Conservation (phyloP, 2,329 filamentous ascomycete species). For the Colletotrichum magnum region DNA sequence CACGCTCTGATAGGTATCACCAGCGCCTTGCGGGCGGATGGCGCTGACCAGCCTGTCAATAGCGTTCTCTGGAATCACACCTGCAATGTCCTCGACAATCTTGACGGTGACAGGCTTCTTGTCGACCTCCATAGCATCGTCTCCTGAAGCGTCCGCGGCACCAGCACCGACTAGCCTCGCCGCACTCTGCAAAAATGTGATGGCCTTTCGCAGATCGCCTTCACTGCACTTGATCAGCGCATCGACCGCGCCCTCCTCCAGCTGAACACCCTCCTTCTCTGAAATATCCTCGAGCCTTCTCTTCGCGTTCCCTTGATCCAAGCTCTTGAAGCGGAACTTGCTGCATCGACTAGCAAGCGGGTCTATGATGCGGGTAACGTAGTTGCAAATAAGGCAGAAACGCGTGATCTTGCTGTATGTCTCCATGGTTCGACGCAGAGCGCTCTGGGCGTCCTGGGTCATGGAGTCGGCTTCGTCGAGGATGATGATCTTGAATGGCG, state of each 20-base stretch:
- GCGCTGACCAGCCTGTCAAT: conserved; percentile 80
- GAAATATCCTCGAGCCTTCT: conserved; percentile 88
- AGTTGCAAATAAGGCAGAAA: conserved; percentile 98
- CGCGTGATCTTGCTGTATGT: conserved; percentile 96
- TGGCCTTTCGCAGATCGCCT: conserved; percentile 94
- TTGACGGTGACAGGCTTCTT: conserved; percentile 78
- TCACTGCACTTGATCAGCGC: conserved; percentile 90
- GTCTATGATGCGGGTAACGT: conserved; percentile 98
- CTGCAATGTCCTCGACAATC: conserved; percentile 94
- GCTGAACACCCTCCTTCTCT: conserved; percentile 78
- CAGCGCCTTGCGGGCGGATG: conserved; percentile 79
- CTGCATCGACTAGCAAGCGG: conserved; percentile 92
- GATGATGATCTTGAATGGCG: conserved; percentile 98
- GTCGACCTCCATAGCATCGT: conserved; percentile 74
- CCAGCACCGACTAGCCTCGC: conserved; percentile 84
- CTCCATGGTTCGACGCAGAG: conserved; percentile 96
- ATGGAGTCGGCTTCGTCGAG: conserved; percentile 98
- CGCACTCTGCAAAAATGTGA: conserved; percentile 96
- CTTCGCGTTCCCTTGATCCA: conserved; percentile 89
- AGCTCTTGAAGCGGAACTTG: conserved; percentile 97
- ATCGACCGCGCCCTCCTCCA: conserved; percentile 86
- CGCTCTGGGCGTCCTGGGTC: conserved; percentile 97
- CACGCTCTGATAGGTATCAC: conserved; percentile 79
- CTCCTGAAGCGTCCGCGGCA: conserved; percentile 64
- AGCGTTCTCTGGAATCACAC: conserved; percentile 85